phyloP scores from a whole-genome alignment of 257 asterid genomes.

The Solanum pimpinellifolium region DNA sequence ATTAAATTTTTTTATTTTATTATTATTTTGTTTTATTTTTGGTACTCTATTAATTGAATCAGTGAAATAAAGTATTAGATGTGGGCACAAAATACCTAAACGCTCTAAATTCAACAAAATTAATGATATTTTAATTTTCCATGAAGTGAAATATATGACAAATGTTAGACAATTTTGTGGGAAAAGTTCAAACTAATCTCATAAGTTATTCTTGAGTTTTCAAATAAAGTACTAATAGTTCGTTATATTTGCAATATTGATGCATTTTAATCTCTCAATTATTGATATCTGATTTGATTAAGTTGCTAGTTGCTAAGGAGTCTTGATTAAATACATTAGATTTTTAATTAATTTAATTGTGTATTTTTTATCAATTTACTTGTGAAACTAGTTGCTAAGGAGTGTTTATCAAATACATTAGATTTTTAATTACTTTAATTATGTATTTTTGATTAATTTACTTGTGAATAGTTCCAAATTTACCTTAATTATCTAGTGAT shows the following conservation, averaged over 20 bases:
- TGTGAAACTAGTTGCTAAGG: neutral
- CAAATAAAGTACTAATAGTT: no score
- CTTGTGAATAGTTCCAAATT: neutral
- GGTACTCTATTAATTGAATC: neutral
- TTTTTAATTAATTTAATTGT: neutral
- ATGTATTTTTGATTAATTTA: neutral
- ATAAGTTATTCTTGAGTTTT: no score
- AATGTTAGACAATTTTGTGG: neutral
- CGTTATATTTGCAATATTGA: no score
- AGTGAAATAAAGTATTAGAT: neutral
- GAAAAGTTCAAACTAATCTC: no score
- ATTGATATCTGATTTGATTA: neutral
- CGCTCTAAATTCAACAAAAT: constrained; percentile 6
- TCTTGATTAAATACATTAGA: neutral
- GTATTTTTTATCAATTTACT: neutral
- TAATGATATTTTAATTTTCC: neutral
- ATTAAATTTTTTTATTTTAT: no score
- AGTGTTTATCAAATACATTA: neutral
- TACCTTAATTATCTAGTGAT: neutral
- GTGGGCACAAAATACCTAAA: neutral
- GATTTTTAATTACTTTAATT: neutral
- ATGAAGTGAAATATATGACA: neutral
- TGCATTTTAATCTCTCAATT: neutral
- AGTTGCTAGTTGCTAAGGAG: neutral
- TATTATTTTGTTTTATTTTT: no score